These are phyloP conservation scores for Fusarium tupiense DNA, from an alignment of 2,329 filamentous ascomycete species.

Conservation along the genomic window DNA sequence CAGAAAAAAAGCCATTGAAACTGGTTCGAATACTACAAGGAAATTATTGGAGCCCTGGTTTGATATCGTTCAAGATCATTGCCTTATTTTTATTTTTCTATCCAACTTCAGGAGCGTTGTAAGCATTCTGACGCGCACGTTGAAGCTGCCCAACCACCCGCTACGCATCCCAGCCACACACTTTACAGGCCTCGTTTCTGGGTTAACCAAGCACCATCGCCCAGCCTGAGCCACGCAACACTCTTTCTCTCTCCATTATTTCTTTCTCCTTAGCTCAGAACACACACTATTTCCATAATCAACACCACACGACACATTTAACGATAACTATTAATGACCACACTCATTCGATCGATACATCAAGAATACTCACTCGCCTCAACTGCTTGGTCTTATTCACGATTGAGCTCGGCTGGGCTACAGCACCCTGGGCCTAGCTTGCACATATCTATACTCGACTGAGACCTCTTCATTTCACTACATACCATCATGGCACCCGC, in stretches of 20 bases:
- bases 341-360: background rate
- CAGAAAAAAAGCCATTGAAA: background rate
- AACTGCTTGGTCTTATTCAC: conserved; percentile 19
- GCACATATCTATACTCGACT: conserved; percentile 9
- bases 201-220: conserved; percentile 40
- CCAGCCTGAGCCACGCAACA: conserved; percentile 23
- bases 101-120: background rate
- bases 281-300: background rate
- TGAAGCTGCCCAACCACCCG: conserved; percentile 34
- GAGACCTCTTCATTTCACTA: conserved; percentile 35
- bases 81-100: background rate
- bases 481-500: conserved; percentile 53
- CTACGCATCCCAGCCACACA: conserved; percentile 41
- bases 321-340: background rate
- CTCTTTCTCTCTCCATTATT: conserved; percentile 5
- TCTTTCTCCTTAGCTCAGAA: conserved; percentile 1
- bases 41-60: background rate
- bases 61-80: background rate
- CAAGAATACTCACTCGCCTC: background rate
- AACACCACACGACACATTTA: background rate
- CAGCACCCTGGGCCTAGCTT: conserved; percentile 42
- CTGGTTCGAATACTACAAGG: too few relatives aligned
- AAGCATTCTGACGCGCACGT: conserved; percentile 3
- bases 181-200: conserved; percentile 43
- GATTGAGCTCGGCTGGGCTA: conserved; percentile 42